A percentile compares a stretch with the other conserved stretches of the same genome.
Conservation (phyloP, 352 stramenopile genomes). For the Phytophthora megakarya region DNA sequence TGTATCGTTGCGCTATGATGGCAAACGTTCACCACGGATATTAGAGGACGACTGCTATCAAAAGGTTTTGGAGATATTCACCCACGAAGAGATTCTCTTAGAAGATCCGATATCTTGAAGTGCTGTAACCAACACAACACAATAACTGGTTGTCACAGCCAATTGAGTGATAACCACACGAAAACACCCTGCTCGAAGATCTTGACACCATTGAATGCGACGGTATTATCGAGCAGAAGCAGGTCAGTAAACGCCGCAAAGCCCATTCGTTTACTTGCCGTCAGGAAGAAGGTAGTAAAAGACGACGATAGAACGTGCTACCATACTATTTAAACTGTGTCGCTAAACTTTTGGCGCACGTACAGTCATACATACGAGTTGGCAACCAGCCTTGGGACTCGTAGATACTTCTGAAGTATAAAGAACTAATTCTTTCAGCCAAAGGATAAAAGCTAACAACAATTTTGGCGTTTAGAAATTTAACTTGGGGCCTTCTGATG, state of each 20-base stretch:
- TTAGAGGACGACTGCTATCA: slow-evolving; percentile 51
- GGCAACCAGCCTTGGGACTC: too few species aligned
- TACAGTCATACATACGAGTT: neutral
- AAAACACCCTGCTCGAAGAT: neutral
- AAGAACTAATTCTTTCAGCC: too few species aligned
- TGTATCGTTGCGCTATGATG: slow-evolving; percentile 56
- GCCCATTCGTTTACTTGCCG: neutral
- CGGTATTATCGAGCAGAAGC: neutral
- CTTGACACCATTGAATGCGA: neutral
- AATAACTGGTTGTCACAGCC: neutral
- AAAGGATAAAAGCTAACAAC: too few species aligned
- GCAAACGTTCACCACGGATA: slow-evolving; percentile 40
- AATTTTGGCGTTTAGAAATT: too few species aligned
- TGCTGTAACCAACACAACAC: neutral
- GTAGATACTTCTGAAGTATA: too few species aligned
- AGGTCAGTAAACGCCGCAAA: neutral
- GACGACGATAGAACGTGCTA: slow-evolving; percentile 16
- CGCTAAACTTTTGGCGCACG: neutral
- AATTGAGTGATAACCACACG: neutral
- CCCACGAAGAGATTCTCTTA: slow-evolving; percentile 28
- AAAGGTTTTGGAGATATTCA: slow-evolving; percentile 57
- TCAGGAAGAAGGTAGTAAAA: slow-evolving; percentile 4
- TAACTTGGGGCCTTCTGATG: too few species aligned
- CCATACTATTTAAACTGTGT: slow-evolving; percentile 32
- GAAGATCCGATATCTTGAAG: slow-evolving; percentile 25